Percentiles rank a stretch among this genome's conserved stretches.
phyloP scores from a whole-genome alignment of 106 monocot species.

The Xerophyta viscosa region DNA sequence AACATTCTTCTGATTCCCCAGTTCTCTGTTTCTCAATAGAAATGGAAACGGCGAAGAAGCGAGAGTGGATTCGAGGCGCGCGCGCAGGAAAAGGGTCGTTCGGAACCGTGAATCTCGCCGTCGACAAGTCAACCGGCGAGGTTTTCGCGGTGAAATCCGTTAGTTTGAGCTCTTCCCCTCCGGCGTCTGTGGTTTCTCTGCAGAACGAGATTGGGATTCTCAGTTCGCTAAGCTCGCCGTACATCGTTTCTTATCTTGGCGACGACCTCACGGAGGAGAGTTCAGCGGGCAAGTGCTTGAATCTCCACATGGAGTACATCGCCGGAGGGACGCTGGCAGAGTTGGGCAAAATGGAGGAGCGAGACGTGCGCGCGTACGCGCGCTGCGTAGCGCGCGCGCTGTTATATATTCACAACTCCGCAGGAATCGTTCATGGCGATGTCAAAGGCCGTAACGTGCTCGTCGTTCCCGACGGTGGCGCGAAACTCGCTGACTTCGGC shows the following conservation, averaged over 20 bases:
- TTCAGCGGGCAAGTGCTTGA: constrained; percentile 5
- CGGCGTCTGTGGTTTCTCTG: constrained; percentile 11
- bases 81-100: constrained; percentile 57
- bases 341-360: constrained; percentile 16
- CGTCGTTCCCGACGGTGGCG: background rate
- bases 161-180: background rate
- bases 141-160: constrained; percentile 78
- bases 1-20: no score
- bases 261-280: constrained; percentile 27
- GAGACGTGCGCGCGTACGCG: constrained; percentile 15
- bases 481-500: constrained; percentile 47
- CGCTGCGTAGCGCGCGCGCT: constrained; percentile 26
- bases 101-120: constrained; percentile 53
- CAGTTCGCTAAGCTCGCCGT: constrained; percentile 28
- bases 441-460: constrained; percentile 55
- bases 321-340: constrained; percentile 35
- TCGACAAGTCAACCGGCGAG: constrained; percentile 17
- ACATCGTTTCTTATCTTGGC: constrained; percentile 47
- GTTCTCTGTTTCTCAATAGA: no score
- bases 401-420: constrained; percentile 27
- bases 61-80: constrained; percentile 34
- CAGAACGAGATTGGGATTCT: constrained; percentile 44
- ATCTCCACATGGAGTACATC: constrained; percentile 48
- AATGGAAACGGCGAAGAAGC: background rate
- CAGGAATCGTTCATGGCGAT: constrained; percentile 44